phyloP scores from a whole-genome alignment of 2,329 filamentous ascomycete species.

The Fonsecaea monophora region DNA sequence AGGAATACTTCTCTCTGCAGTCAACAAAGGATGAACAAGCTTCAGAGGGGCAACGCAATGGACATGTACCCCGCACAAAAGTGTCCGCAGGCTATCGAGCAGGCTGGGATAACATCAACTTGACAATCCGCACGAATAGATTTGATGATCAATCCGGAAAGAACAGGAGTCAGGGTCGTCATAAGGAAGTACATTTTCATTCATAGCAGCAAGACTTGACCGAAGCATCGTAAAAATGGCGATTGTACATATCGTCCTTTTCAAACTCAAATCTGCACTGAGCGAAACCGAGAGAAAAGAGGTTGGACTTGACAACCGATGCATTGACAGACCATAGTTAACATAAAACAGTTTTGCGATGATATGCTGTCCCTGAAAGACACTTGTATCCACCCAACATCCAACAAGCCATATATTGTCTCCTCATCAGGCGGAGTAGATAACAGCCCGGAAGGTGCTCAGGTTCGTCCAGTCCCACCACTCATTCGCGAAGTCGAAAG shows the following conservation, averaged over 20 bases:
- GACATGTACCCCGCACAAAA: background rate
- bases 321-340: background rate
- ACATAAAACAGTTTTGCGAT: conserved; percentile 56
- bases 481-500: background rate
- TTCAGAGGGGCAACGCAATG: conserved; percentile 1
- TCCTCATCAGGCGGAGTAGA: conserved; percentile 65
- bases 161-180: background rate
- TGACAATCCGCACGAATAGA: background rate
- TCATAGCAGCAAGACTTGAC: background rate
- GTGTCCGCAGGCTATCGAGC: background rate
- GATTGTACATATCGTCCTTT: conserved; percentile 72
- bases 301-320: conserved; percentile 51
- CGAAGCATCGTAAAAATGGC: conserved; percentile 55
- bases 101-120: background rate
- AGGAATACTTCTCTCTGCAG: background rate
- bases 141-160: background rate
- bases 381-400: conserved; percentile 65
- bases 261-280: conserved; percentile 66
- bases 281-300: conserved; percentile 60
- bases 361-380: conserved; percentile 65
- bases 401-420: conserved; percentile 66
- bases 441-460: conserved; percentile 66
- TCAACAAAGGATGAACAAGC: background rate
- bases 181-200: background rate
- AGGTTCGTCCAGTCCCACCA: conserved; percentile 55